Evolutionary conservation across 441 rosid genomes (phyloP), one percentile per base, ranked within the genome.

Genomic region (Metrosideros polymorpha): DNA sequence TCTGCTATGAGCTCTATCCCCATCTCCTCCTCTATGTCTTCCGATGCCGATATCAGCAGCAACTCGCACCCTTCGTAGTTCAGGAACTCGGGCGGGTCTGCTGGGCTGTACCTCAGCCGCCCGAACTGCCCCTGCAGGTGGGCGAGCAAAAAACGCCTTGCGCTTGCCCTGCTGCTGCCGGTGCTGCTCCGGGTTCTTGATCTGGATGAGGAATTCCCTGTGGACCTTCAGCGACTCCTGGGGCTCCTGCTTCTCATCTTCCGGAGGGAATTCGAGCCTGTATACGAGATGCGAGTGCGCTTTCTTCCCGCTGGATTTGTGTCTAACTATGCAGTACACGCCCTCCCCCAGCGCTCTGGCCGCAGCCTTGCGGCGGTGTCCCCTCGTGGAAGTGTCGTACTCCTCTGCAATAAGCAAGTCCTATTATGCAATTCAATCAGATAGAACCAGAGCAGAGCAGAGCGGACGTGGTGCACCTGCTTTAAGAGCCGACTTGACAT

Each of bases 21-120:
- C 75, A 95, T 75, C 90, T 95, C 98, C 85, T 90, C 89, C 56
- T 94, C 93, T 59, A 92, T 89, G 77, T 94, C 95, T n/a, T 95
- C 97, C 0, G 95, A 92, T 0, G 98, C 97, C 2, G 95, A 83
- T 84, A 94, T 94, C 83, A 95, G 89, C 85, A 94, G 85, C 17
- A 96, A 88, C 90, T 95, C 97, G 14, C 98, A 95, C 51, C 96
- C 98, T 89, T 96, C 96, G 32, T 93, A 92, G 88, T 93, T 94
- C 89, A 95, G 55, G 52, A 94, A 91, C 86, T 95, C 95, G 0
- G 93, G 94, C 3, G 97, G 98, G 85, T 95, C 96, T 0, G 93
- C 96, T 1, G 93, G 91, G 0, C 87, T 45, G 54, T 56, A 94
- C 83, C 93, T 84, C 51, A 66, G 89, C 47, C 91, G 89, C 30